phyloP scores from a whole-genome alignment of 2,329 filamentous ascomycete genomes.

The Cladosporium sp. region DNA sequence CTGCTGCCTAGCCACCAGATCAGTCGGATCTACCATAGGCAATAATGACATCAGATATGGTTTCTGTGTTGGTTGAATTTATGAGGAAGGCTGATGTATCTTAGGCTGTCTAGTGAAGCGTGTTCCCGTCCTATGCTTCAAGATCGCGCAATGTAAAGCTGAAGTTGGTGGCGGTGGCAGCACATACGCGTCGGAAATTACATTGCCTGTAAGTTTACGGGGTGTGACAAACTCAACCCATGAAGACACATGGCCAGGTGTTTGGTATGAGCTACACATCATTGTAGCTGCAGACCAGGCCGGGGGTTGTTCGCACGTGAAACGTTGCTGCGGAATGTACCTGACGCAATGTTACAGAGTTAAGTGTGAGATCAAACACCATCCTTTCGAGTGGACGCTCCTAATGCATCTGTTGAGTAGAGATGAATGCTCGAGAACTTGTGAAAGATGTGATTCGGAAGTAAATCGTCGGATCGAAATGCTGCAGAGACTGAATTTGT shows the following conservation, averaged over 20 bases:
- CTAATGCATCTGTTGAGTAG: neutral
- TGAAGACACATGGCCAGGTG: neutral
- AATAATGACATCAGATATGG: neutral
- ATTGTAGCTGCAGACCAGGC: neutral
- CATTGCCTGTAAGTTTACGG: neutral
- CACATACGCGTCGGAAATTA: neutral
- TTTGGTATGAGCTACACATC: neutral
- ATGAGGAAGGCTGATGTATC: neutral
- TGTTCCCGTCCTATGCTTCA: neutral
- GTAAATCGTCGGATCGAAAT: neutral
- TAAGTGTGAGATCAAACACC: neutral
- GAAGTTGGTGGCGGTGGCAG: neutral
- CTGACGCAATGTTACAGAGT: neutral
- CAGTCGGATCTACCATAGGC: neutral
- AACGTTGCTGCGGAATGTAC: neutral
- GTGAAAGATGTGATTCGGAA: neutral
- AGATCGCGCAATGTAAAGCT: neutral
- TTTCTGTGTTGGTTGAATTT: neutral
- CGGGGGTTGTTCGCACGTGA: neutral
- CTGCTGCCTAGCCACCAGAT: neutral
- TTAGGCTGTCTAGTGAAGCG: neutral
- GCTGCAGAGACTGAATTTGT: neutral
- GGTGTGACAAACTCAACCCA: neutral
- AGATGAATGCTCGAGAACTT: neutral
- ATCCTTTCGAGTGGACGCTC: neutral